Base-by-base conservation (phyloP, 306 rosid species). In the Castanea sativa region DNA sequence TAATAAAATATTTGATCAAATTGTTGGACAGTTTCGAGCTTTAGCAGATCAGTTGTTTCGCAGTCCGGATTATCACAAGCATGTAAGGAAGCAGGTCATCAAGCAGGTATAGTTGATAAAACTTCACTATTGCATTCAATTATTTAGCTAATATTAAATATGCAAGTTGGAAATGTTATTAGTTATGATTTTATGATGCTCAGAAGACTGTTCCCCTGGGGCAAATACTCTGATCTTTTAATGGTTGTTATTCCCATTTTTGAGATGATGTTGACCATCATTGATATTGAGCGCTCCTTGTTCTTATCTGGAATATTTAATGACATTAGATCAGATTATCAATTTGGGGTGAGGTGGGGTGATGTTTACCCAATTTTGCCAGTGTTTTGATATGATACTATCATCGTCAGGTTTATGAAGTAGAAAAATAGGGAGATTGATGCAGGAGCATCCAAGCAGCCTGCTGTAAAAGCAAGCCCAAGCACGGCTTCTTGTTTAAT, bases 21-120 rank as follows among this genome's bases (percentile, higher is more conserved):
- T 76, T 75, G 75, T 80, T 67, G 68, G 83, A 82, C 92, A 96
- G 99, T 96, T 96, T 83, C 97, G 99, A 85, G 98, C 99, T 68
- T 21, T 96, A 83, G 98, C 98, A 43, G 99, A 96, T 91, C 99
- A 96, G 83, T 85, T 96, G 81, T 96, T 91, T 83, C 86, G 82
- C 68, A 90, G 81, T 78, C 84, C 98, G 23, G 99, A 93, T 43
- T 85, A 93, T 82, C 99, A 96, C 90, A 96, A 91, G 90, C 88
- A 96, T 87, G 97, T 96, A 51, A 88, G 99, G 85, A 91, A 87
- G 85, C 92, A 89, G 88, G 91, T 91, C 78, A 82, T 90, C 81
- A 96, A 93, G 88, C 99, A 96, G 97, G 99, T 95, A 58, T 61
- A 79, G 68, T 60, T 71, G 74, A 79, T 57, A 23, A 23, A 77